These are phyloP conservation scores for Penicillium antarcticum DNA, from an alignment of 495 filamentous ascomycete species.

Conservation along the genomic window DNA sequence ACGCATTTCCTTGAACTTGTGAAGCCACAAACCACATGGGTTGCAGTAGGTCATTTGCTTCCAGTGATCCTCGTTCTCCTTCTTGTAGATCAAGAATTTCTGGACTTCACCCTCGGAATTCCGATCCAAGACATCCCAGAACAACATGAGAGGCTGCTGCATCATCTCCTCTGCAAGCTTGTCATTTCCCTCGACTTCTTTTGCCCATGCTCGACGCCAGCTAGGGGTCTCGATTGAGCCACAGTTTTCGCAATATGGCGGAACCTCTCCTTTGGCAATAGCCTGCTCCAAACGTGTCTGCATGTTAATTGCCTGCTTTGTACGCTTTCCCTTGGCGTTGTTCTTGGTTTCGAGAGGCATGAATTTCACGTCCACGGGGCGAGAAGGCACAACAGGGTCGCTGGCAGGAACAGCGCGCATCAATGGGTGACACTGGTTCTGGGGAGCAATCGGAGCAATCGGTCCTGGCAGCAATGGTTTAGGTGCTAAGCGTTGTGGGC, in stretches of 20 bases:
- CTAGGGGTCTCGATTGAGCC: slow-evolving; percentile 93
- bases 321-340: slow-evolving; percentile 35
- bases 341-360: background rate
- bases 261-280: slow-evolving; percentile 68
- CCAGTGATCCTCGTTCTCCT: slow-evolving; percentile 61
- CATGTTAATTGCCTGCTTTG: slow-evolving; percentile 36
- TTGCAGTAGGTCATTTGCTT: slow-evolving; percentile 85
- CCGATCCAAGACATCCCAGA: slow-evolving; percentile 59
- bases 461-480: slow-evolving; percentile 42
- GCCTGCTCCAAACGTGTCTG: slow-evolving; percentile 57
- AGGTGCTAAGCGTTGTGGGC: slow-evolving; percentile 30
- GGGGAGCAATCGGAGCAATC: slow-evolving; percentile 27
- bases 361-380: slow-evolving; percentile 16
- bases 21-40: slow-evolving; percentile 92
- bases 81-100: slow-evolving; percentile 72
- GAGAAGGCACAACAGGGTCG: slow-evolving; percentile 50
- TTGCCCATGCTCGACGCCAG: slow-evolving; percentile 86
- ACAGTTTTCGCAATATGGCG: slow-evolving; percentile 86
- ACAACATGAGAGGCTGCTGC: slow-evolving; percentile 59
- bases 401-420: slow-evolving; percentile 51
- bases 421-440: slow-evolving; percentile 31
- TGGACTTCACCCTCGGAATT: slow-evolving; percentile 56
- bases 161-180: slow-evolving; percentile 62
- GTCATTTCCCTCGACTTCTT: slow-evolving; percentile 59
- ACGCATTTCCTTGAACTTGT: slow-evolving; percentile 79